phyloP scores from a whole-genome alignment of 306 rosid genomes.

The Purshia tridentata region DNA sequence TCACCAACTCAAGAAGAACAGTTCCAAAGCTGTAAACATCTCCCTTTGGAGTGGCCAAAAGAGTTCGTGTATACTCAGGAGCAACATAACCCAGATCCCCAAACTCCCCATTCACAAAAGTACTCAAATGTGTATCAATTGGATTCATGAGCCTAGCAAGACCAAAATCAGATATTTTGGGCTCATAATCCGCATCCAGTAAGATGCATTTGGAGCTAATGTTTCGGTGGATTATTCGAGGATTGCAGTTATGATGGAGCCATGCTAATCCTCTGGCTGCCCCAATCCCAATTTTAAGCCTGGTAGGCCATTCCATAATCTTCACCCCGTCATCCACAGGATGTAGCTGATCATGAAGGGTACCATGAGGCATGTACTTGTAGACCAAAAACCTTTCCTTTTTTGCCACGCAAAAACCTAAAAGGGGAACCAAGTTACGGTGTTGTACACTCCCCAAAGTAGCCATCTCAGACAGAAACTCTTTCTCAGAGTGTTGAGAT shows the following conservation, averaged over 20 bases:
- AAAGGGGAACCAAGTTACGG: conserved; percentile 82
- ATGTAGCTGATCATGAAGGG: conserved; percentile 73
- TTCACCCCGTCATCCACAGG: conserved; percentile 35
- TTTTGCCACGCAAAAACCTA: conserved; percentile 85
- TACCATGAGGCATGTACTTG: conserved; percentile 73
- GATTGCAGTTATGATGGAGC: conserved; percentile 97
- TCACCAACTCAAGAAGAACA: conserved; percentile 91
- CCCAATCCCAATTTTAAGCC: conserved; percentile 85
- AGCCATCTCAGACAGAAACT: conserved; percentile 79
- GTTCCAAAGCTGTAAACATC: conserved; percentile 88
- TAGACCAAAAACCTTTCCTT: conserved; percentile 85
- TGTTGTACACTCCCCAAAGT: conserved; percentile 70
- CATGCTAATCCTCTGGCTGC: conserved; percentile 95
- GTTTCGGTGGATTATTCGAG: conserved; percentile 89
- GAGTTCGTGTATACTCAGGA: conserved; percentile 84
- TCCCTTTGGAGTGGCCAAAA: conserved; percentile 92
- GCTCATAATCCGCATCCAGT: conserved; percentile 71
- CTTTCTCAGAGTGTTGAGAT: conserved; percentile 81
- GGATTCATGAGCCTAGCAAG: conserved; percentile 97
- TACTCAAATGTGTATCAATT: conserved; percentile 90
- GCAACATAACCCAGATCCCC: conserved; percentile 96
- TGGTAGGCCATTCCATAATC: conserved; percentile 63
- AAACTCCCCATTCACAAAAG: conserved; percentile 90
- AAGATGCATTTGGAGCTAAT: conserved; percentile 91
- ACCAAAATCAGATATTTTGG: conserved; percentile 90